Base-by-base conservation (phyloP, 225 moss, liverwort and hornwort genomes). In the Climacium dendroides region DNA sequence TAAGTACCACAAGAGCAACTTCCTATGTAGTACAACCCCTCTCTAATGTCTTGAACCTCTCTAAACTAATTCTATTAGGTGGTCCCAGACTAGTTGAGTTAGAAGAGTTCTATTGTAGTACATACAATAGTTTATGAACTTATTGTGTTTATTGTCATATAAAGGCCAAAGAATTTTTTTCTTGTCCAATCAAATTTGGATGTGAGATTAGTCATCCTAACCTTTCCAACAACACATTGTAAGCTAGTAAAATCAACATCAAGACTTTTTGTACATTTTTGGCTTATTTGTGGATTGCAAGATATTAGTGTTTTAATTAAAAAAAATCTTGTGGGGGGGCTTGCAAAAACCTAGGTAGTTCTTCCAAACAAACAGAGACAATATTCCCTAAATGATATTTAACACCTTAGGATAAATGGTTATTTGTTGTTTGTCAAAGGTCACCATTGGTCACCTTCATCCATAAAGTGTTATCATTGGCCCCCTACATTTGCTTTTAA, bases 351-450 rank as follows among this genome's bases (percentile, higher is more conserved):
- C n/a, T n/a, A n/a, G n/a, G n/a, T n/a, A n/a, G 5, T 15, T 13
- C 0, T 25, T 0, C 8, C 0, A 69, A 0, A 65, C 10, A 0
- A 65, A 35, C 0, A 0, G 1, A 65, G 12, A 5, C 3, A 3
- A 41, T 41, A 25, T 0, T 3, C 1, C 3, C 5, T 8, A 70
- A 0, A 41, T 2, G 1, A 2, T 26, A 26, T 26, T 5, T 43
- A 26, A 15, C 4, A 41, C 3, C 3, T 0, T 16, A 9, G 1
- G 2, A 70, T 70, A 70, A 12, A 41, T 41, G 41, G 15, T 9
- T 1, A 1, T 43, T 43, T 41, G 5, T 41, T 71, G 15, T 26
- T 0, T 1, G 0, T 8, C 1, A 3, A 43, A 70, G 43, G 6
- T 9, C 0, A 5, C 9, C 3, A 43, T 71, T 71, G 6, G 3